Evolutionary conservation across 768 basidiomycete species (phyloP), one percentile per base, ranked within the genome.

Genomic region (Lactarius hatsudake): DNA sequence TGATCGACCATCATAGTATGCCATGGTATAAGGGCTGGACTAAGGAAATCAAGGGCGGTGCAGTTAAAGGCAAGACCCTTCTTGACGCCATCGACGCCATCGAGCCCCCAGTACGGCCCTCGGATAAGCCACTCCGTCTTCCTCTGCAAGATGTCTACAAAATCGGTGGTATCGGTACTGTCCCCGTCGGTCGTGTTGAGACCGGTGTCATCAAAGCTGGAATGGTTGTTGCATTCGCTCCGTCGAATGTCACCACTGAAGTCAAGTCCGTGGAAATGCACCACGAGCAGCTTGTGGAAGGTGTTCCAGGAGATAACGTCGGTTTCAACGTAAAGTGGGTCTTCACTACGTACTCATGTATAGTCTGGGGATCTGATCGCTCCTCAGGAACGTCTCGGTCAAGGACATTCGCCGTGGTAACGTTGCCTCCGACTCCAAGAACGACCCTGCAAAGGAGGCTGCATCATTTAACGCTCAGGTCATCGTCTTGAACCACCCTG

Each of bases 261-360:
- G 97, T 99, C 86, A 98, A 98, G 90, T 98, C 97, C 75, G 95
- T 97, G 80, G 96, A 98, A 84, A 98, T 98, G 96, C 95, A 96
- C 78, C 95, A 96, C 88, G 94, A 96, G 79, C 94, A 96, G 81
- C 95, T 99, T 80, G 88, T 84, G 78, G 84, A 93, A 81, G 97
- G 96, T 83, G 72, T 83, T 71, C 97, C 97, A 68, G 97, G 97
- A 85, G 97, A 99, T 87, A 99, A 99, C 81, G 96, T 99, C 78
- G 94, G 94, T 73, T 98, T 97, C 88, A 97, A 97, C 89, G 91
- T 96, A 84, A 96, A 96, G 90, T 90, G 73, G 30, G 87, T 77
- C 9, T 20, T 72, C 66, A 63, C 64, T 30, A 28, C 63, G 51
- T 26, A 63, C 4, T 26, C 62, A 3, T 12, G 54, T 34, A 28